These are phyloP conservation scores for Aspergillus taichungensis DNA, from an alignment of 495 filamentous ascomycete genomes.

Conservation along the genomic window DNA sequence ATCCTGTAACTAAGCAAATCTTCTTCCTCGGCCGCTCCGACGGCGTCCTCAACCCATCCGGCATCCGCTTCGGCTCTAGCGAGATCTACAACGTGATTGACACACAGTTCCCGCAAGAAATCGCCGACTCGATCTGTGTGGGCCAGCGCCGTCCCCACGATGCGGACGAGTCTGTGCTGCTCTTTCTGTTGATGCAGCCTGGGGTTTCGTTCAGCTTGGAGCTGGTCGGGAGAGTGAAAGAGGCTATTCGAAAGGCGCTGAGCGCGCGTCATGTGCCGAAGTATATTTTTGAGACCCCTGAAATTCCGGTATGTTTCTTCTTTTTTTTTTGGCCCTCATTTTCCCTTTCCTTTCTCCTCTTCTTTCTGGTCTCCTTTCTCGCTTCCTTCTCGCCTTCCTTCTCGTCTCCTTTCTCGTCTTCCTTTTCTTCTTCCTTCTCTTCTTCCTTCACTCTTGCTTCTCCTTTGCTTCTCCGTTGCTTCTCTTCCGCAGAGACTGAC, in stretches of 20 bases:
- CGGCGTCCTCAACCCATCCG: slow-evolving; percentile 69
- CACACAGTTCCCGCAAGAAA: slow-evolving; percentile 46
- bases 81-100: slow-evolving; percentile 73
- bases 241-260: slow-evolving; percentile 51
- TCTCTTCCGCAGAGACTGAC: background rate
- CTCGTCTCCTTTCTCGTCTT: slow-evolving; percentile 1
- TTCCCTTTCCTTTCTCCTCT: no score
- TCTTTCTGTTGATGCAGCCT: slow-evolving; percentile 64
- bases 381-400: background rate
- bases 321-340: no score
- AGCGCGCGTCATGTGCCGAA: slow-evolving; percentile 68
- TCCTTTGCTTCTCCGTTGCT: no score
- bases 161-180: slow-evolving; percentile 62
- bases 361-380: no score
- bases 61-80: slow-evolving; percentile 67
- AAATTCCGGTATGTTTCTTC: slow-evolving; percentile 58
- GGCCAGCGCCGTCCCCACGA: slow-evolving; percentile 63
- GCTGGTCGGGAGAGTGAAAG: slow-evolving; percentile 52
- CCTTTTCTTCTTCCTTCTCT: no score
- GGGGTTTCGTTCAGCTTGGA: slow-evolving; percentile 44
- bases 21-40: slow-evolving; percentile 66
- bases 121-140: slow-evolving; percentile 65
- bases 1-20: slow-evolving; percentile 56
- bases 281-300: slow-evolving; percentile 68
- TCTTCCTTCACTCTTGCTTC: no score